Evolutionary conservation across 192 early-diverging fungal genomes (phyloP), one percentile per base, ranked within the genome.

Genomic region (Rhizophagus clarus): DNA sequence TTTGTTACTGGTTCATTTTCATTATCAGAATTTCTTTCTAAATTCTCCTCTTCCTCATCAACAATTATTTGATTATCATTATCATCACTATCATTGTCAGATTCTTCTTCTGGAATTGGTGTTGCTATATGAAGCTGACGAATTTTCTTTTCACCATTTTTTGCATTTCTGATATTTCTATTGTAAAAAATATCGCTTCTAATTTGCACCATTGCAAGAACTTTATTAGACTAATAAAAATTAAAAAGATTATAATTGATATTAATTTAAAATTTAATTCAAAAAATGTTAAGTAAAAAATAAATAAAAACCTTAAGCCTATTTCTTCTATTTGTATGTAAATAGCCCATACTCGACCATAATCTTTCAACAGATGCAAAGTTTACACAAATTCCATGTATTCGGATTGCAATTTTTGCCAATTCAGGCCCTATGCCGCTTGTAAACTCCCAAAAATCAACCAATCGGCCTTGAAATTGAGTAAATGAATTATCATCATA

Each of bases 131-230:
- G 22, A 63, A 76, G 12, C 4, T 29, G 29, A 40, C 28, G 61
- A 24, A 61, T 11, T 76, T 63, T 47, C 34, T 74, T 6, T 32
- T 76, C 28, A 24, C 61, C 11, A 63, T 76, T 22, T 20, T 37
- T 9, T 45, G 42, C 15, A 32, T 47, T 1, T 29, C 34, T 61
- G 64, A 61, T 63, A 42, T 63, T 32, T 42, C 22, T 0, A 63
- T 76, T 24, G 26, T 63, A 61, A 40, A 76, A 34, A 61, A 76
- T 76, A 24, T 76, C 34, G 28, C 61, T 28, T n/a, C 56, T 14
- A 42, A 76, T 61, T 64, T 76, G 51, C 8, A 22, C 24, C 11
- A 73, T 73, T 73, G 17, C 45, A 9, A 76, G 47, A 28, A 75
- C 73, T 61, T 75, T 75, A 8, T 61, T 61, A 61, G 56, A 9